Evolutionary conservation across 225 moss, liverwort and hornwort genomes (phyloP).

Genomic region (Climacium dendroides): DNA sequence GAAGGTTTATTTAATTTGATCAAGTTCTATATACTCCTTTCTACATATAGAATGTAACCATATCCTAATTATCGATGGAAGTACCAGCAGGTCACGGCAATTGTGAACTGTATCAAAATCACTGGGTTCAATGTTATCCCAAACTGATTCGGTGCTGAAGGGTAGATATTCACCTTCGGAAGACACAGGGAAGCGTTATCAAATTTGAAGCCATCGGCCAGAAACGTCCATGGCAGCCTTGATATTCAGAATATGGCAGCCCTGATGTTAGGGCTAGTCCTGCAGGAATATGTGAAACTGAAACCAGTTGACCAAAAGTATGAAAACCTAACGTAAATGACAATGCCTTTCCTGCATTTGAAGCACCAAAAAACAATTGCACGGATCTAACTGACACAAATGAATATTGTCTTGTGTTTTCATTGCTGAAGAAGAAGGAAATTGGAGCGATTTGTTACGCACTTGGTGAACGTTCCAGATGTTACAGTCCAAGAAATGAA

Average conservation of each 20-base stretch:
- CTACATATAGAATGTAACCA: background rate
- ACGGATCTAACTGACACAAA: background rate
- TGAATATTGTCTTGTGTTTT: background rate
- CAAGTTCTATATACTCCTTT: background rate
- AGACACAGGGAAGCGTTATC: constrained; percentile 11
- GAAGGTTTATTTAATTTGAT: background rate
- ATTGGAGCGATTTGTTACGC: background rate
- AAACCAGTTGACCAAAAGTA: background rate
- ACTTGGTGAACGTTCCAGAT: background rate
- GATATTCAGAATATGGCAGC: background rate
- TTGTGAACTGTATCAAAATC: background rate
- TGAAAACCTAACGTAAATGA: background rate
- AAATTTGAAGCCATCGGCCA: background rate
- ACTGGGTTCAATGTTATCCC: background rate
- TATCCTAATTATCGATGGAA: background rate
- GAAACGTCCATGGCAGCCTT: background rate
- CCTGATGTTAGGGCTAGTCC: background rate
- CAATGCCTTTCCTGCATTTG: background rate
- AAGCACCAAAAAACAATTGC: background rate
- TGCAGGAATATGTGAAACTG: background rate
- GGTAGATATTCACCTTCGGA: constrained; percentile 15
- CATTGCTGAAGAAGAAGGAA: background rate
- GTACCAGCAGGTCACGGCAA: background rate
- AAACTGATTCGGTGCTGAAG: background rate
- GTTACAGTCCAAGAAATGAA: background rate